Evolutionary conservation across 192 early-diverging fungal genomes (phyloP).

Genomic region (Radiomyces spectabilis): DNA sequence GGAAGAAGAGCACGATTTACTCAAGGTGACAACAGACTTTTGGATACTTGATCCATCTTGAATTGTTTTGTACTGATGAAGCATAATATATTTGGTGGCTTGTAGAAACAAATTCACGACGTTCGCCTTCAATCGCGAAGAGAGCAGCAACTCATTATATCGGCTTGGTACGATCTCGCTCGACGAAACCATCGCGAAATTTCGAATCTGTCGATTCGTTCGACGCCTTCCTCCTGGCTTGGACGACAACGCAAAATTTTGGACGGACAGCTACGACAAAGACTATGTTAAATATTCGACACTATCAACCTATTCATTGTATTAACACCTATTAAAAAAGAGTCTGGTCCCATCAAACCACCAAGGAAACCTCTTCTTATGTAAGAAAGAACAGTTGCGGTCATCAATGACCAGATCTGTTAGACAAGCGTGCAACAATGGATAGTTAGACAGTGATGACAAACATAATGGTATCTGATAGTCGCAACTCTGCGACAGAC

Average conservation of each 20-base stretch:
- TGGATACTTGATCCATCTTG: not conserved
- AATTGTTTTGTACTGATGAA: not conserved
- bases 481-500: no score
- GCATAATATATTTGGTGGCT: not conserved
- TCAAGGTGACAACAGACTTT: slow-evolving; percentile 9
- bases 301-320: no score
- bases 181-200: slow-evolving; percentile 27
- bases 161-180: slow-evolving; percentile 67
- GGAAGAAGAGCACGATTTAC: slow-evolving; percentile 28
- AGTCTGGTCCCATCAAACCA: no score
- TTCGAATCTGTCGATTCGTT: slow-evolving; percentile 40
- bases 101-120: slow-evolving; percentile 62
- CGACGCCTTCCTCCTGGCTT: slow-evolving; percentile 60
- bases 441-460: no score
- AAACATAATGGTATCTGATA: no score
- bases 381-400: no score
- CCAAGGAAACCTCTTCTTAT: no score
- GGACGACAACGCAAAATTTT: slow-evolving; percentile 60
- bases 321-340: no score
- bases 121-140: slow-evolving; percentile 60
- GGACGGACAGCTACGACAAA: slow-evolving; percentile 42
- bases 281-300: slow-evolving; percentile 15
- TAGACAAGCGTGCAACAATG: no score
- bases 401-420: no score
- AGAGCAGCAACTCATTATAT: slow-evolving; percentile 76